Evolutionary conservation across 768 basidiomycete genomes (phyloP).

Genomic region (Symmetrospora coprosmae): DNA sequence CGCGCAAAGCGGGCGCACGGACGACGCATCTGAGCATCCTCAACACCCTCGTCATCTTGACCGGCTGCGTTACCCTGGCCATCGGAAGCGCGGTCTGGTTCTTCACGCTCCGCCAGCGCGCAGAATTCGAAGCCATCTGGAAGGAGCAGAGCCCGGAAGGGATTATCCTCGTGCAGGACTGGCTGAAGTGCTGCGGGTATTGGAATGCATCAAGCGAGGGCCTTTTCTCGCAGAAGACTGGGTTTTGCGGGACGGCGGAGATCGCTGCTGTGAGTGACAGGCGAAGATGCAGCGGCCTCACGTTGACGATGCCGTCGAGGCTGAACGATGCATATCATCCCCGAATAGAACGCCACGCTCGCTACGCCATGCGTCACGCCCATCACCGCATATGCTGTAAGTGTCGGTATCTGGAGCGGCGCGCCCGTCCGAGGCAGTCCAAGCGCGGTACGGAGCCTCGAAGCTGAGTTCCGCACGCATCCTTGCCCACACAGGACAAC

Average conservation of each 20-base stretch:
- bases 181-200: conserved; percentile 21
- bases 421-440: not conserved
- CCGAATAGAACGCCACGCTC: not conserved
- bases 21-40: not conserved
- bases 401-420: not conserved
- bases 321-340: too few relatives aligned
- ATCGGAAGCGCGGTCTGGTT: conserved; percentile 24
- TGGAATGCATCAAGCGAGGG: not conserved
- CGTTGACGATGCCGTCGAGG: too few relatives aligned
- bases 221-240: conserved; percentile 9
- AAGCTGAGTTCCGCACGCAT: not conserved
- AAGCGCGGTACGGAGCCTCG: too few relatives aligned
- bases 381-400: conserved; percentile 5
- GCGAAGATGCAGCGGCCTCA: too few relatives aligned
- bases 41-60: conserved; percentile 11
- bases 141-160: not conserved
- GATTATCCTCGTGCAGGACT: conserved; percentile 24
- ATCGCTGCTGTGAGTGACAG: not conserved
- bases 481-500: not conserved
- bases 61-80: conserved; percentile 1
- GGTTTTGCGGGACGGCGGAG: conserved; percentile 11
- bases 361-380: conserved; percentile 10
- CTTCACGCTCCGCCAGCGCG: conserved; percentile 17
- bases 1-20: not conserved
- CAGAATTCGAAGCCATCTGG: conserved; percentile 13